These are phyloP conservation scores for Gossypium armourianum DNA, from an alignment of 441 rosid species.

Conservation along the genomic window DNA sequence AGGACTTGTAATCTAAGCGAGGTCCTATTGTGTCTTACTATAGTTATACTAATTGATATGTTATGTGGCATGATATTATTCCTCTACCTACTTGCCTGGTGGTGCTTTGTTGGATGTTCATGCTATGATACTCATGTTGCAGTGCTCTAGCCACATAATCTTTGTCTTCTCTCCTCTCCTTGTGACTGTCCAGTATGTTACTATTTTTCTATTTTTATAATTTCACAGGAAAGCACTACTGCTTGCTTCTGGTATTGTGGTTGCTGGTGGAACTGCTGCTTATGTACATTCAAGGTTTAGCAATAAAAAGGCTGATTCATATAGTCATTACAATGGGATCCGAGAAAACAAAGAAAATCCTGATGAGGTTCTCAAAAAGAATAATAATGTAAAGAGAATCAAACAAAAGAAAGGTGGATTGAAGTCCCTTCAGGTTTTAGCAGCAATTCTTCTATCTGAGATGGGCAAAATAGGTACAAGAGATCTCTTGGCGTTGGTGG, in stretches of 20 bases:
- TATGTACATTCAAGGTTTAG: conserved; percentile 51
- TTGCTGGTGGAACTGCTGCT: conserved; percentile 80
- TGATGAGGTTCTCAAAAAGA: conserved; percentile 25
- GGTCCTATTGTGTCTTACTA: neutral
- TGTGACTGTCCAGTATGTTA: neutral
- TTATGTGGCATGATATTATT: neutral
- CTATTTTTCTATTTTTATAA: neutral
- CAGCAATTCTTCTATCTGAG: conserved; percentile 65
- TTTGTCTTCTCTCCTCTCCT: neutral
- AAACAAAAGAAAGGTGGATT: conserved; percentile 54
- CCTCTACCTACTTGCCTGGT: neutral
- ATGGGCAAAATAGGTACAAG: conserved; percentile 88
- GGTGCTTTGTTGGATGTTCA: neutral
- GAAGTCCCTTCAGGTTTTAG: conserved; percentile 69
- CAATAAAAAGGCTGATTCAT: conserved; percentile 30
- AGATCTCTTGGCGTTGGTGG: conserved; percentile 72
- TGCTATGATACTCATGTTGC: neutral
- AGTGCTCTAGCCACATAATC: neutral
- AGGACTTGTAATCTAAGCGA: neutral
- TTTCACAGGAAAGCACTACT: conserved; percentile 62
- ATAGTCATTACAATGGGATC: conserved; percentile 39
- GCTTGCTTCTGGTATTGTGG: conserved; percentile 69
- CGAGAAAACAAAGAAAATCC: conserved; percentile 33
- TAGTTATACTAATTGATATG: neutral
- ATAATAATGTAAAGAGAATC: conserved; percentile 32